phyloP scores from a whole-genome alignment of 176 grass and related monocot genomes.

The Rhynchospora tenuis region DNA sequence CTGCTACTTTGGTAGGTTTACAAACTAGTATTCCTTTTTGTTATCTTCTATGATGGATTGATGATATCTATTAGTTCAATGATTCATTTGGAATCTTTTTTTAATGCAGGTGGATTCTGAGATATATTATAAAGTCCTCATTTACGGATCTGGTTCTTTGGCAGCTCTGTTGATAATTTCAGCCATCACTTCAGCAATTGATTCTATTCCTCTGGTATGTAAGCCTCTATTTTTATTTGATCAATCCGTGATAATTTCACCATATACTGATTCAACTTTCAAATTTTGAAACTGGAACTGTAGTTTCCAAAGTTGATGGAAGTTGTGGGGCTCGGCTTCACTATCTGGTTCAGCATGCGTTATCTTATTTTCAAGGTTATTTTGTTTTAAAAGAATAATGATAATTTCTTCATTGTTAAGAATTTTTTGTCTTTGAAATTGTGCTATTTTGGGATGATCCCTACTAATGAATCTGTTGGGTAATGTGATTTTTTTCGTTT shows the following conservation, averaged over 20 bases:
- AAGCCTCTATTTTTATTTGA: not conserved
- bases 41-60: not conserved
- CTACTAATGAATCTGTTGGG: not conserved
- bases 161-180: conserved; percentile 63
- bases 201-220: conserved; percentile 72
- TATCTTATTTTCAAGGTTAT: conserved; percentile 88
- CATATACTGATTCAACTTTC: not conserved
- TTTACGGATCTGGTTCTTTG: conserved; percentile 53
- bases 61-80: not conserved
- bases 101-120: conserved; percentile 60
- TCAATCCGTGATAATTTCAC: not conserved
- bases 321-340: conserved; percentile 83
- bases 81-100: not conserved
- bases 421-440: not conserved
- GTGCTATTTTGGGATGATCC: not conserved
- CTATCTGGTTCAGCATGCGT: conserved; percentile 75
- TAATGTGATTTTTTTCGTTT: not conserved
- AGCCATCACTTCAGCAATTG: conserved; percentile 55
- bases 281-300: not conserved
- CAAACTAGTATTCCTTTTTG: not conserved
- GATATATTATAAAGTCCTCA: conserved; percentile 37
- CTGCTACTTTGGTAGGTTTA: not conserved
- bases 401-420: not conserved
- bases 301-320: conserved; percentile 90
- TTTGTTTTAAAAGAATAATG: not conserved